Evolutionary conservation across 2,329 filamentous ascomycete genomes (phyloP).

Genomic region (Xylariaceae sp.): DNA sequence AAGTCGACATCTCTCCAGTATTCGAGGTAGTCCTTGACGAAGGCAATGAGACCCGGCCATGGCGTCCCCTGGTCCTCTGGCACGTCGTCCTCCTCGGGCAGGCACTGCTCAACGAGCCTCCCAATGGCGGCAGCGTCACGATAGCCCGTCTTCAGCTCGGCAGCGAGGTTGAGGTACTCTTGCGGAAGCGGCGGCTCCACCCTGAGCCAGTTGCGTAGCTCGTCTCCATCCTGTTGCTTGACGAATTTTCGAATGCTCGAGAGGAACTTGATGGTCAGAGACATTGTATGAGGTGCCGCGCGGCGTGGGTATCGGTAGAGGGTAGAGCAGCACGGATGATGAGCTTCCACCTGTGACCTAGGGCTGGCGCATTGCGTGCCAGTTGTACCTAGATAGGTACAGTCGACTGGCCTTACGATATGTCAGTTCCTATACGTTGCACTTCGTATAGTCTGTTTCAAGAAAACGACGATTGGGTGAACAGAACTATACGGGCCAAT

Average conservation of each 20-base stretch:
- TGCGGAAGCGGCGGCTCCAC: constrained; percentile 65
- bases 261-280: constrained; percentile 62
- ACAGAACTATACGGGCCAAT: too few species aligned
- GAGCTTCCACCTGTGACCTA: too few species aligned
- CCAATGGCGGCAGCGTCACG: constrained; percentile 48
- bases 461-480: too few species aligned
- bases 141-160: constrained; percentile 57
- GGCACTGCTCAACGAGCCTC: constrained; percentile 51
- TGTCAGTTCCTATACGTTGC: too few species aligned
- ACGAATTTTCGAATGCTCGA: constrained; percentile 55
- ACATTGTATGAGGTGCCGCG: too few species aligned
- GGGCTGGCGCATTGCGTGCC: too few species aligned
- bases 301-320: too few species aligned
- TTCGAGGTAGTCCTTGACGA: constrained; percentile 72
- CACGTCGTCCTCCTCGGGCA: constrained; percentile 59
- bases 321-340: too few species aligned
- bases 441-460: too few species aligned
- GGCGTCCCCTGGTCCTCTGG: constrained; percentile 55
- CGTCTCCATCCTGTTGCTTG: constrained; percentile 53
- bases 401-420: too few species aligned
- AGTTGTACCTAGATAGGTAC: too few species aligned
- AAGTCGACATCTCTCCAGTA: constrained; percentile 78
- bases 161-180: constrained; percentile 59
- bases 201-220: constrained; percentile 62
- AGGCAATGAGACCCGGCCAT: constrained; percentile 71